These are phyloP conservation scores for Podaxis sp. DNA, from an alignment of 768 basidiomycete species.

Conservation along the genomic window DNA sequence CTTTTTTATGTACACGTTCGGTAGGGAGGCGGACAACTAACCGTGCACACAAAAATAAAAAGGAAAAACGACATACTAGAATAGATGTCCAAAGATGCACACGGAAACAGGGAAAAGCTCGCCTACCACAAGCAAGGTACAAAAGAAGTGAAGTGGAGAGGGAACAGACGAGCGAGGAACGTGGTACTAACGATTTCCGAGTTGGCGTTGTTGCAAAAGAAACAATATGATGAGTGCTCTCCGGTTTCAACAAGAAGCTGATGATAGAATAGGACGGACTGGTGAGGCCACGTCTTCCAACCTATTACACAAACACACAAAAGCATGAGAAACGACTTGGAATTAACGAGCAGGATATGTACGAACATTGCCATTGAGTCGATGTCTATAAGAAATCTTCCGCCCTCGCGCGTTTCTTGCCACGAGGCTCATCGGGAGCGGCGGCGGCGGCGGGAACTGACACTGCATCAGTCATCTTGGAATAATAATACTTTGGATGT, in stretches of 20 bases:
- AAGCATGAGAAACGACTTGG: not conserved
- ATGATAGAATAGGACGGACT: conserved; percentile 15
- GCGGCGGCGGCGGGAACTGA: not conserved
- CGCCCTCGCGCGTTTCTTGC: conserved; percentile 82
- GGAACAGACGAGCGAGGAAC: too few relatives aligned
- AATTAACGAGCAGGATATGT: not conserved
- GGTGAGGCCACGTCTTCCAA: conserved; percentile 13
- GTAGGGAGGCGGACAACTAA: conserved; percentile 2
- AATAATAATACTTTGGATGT: conserved; percentile 58
- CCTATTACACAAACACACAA: not conserved
- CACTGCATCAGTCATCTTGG: conserved; percentile 37
- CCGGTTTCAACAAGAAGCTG: not conserved
- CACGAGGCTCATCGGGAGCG: conserved; percentile 60
- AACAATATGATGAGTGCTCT: conserved; percentile 5
- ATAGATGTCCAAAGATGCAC: not conserved
- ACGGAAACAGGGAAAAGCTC: not conserved
- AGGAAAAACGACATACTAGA: not conserved
- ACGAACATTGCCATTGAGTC: not conserved
- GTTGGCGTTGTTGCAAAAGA: not conserved
- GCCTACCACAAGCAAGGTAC: not conserved
- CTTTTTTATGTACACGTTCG: conserved; percentile 6
- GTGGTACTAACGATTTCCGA: too few relatives aligned
- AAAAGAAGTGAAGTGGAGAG: too few relatives aligned
- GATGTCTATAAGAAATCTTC: conserved; percentile 70
- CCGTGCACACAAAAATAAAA: conserved; percentile 1